Percentiles rank a stretch among this genome's conserved stretches.
phyloP scores from a whole-genome alignment of 306 rosid species.

The Cicer bijugum region DNA sequence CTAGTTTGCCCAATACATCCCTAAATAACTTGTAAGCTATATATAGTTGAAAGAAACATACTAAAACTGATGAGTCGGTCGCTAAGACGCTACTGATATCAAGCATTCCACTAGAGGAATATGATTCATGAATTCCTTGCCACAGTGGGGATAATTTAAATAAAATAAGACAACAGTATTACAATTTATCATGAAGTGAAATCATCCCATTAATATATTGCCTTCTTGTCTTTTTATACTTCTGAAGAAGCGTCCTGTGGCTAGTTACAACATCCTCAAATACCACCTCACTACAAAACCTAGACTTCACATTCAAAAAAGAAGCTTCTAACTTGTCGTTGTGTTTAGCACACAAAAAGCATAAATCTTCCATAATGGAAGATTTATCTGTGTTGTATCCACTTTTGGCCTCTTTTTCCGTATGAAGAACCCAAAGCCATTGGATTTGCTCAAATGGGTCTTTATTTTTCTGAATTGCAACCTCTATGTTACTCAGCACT shows the following conservation, averaged over 20 bases:
- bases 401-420: slow-evolving; percentile 43
- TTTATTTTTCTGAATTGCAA: slow-evolving; percentile 61
- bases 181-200: slow-evolving; percentile 66
- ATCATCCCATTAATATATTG: slow-evolving; percentile 79
- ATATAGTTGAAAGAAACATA: slow-evolving; percentile 33
- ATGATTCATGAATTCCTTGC: slow-evolving; percentile 38
- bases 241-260: slow-evolving; percentile 63
- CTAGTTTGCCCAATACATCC: slow-evolving; percentile 20
- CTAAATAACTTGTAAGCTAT: slow-evolving; percentile 24
- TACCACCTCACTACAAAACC: slow-evolving; percentile 64
- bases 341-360: slow-evolving; percentile 47
- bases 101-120: slow-evolving; percentile 28
- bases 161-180: slow-evolving; percentile 17
- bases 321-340: slow-evolving; percentile 57
- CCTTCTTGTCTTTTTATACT: slow-evolving; percentile 65
- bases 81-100: slow-evolving; percentile 17
- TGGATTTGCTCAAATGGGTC: slow-evolving; percentile 66
- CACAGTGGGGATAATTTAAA: not conserved
- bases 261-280: slow-evolving; percentile 62
- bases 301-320: slow-evolving; percentile 61
- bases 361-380: slow-evolving; percentile 47
- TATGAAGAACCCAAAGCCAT: slow-evolving; percentile 63
- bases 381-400: slow-evolving; percentile 48
- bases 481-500: slow-evolving; percentile 54
- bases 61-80: slow-evolving; percentile 30